Conservation (phyloP, 2,329 filamentous ascomycete genomes). For the Neophaeococcomyces mojaviensis region DNA sequence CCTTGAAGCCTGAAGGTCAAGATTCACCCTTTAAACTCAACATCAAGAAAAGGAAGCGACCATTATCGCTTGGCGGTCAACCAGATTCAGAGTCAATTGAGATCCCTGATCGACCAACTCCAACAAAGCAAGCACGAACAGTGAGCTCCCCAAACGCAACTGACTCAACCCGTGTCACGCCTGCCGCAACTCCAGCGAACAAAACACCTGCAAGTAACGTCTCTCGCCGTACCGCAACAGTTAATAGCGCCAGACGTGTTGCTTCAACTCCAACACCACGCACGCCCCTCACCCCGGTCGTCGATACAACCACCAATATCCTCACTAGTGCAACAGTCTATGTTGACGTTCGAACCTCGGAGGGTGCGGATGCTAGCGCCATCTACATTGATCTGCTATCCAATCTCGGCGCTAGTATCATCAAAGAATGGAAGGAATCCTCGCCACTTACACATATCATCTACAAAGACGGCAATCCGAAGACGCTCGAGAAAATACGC, state of each 20-base stretch:
- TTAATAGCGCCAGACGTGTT: constrained; percentile 13
- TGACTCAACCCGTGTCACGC: background rate
- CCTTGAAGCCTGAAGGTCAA: constrained; percentile 58
- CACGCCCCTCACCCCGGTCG: constrained; percentile 17
- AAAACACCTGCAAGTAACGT: constrained; percentile 8
- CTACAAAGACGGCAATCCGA: constrained; percentile 76
- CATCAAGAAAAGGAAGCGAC: constrained; percentile 32
- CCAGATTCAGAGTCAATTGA: background rate
- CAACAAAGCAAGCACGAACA: constrained; percentile 5
- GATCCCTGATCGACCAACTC: background rate
- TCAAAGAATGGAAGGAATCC: constrained; percentile 71
- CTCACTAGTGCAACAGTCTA: constrained; percentile 68
- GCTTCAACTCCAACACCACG: constrained; percentile 11
- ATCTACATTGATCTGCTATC: constrained; percentile 72
- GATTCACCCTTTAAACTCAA: constrained; percentile 40
- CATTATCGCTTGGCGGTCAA: constrained; percentile 38
- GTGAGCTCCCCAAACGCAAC: background rate
- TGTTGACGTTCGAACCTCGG: constrained; percentile 75
- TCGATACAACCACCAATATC: constrained; percentile 29
- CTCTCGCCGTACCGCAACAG: background rate
- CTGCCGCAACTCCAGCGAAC: constrained; percentile 12
- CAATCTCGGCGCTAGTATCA: constrained; percentile 73
- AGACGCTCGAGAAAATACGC: constrained; percentile 73
- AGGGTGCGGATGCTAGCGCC: constrained; percentile 72
- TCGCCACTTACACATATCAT: constrained; percentile 83